Conservation (phyloP, 1,284 basidiomycete species). For the Sporisorium reilianum region DNA sequence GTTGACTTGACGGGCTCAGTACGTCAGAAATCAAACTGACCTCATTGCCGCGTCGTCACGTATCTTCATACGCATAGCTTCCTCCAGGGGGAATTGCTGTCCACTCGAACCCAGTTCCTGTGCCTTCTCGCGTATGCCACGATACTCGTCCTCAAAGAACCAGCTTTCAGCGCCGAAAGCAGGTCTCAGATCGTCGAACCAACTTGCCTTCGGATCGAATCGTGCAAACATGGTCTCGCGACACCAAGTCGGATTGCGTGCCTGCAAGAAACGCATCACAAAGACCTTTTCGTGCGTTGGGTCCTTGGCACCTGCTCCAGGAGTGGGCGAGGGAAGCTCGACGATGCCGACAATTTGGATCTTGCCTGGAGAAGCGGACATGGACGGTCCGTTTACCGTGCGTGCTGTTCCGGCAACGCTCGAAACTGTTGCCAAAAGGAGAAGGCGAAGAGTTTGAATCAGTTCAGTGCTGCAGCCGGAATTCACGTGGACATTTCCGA, state of each 20-base stretch:
- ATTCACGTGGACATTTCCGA: too few species aligned
- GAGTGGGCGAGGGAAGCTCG: slow-evolving; percentile 2
- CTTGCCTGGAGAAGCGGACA: slow-evolving; percentile 14
- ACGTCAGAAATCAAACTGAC: neutral
- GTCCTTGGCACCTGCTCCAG: neutral
- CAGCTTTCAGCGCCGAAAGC: slow-evolving; percentile 3
- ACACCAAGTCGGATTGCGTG: slow-evolving; percentile 5
- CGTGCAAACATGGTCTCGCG: slow-evolving; percentile 7
- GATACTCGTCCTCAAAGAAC: slow-evolving; percentile 17
- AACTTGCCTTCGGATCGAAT: slow-evolving; percentile 6
- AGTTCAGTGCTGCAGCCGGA: too few species aligned
- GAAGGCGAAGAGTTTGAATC: too few species aligned
- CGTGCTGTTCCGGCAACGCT: slow-evolving; percentile 11
- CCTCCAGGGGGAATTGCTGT: slow-evolving; percentile 6
- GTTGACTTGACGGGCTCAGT: too few species aligned
- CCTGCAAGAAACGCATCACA: slow-evolving; percentile 9
- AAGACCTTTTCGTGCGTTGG: slow-evolving; percentile 7
- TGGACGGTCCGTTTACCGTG: slow-evolving; percentile 5
- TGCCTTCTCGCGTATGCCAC: neutral
- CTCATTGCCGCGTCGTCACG: neutral
- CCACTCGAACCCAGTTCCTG: slow-evolving; percentile 5
- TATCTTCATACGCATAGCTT: neutral
- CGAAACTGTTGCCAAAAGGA: neutral
- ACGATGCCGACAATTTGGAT: slow-evolving; percentile 8
- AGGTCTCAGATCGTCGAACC: slow-evolving; percentile 8